These are phyloP conservation scores for Trichoderma harzianum DNA, from an alignment of 2,329 filamentous ascomycete species.

Conservation along the genomic window DNA sequence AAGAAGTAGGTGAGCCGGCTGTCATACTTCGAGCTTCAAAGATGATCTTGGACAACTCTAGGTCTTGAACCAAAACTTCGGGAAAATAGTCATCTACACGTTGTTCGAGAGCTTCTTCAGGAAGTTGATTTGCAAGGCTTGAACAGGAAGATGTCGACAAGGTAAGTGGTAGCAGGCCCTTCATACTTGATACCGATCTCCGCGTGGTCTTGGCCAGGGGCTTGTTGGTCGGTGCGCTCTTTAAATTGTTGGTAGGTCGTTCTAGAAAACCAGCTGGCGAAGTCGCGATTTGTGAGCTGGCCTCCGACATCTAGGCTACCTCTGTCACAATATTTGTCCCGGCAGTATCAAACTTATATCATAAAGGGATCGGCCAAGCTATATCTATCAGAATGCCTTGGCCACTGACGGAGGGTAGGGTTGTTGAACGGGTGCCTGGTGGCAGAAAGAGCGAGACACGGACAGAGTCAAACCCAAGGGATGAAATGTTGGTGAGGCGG, in stretches of 20 bases:
- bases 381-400: not conserved
- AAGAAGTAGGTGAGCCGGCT: constrained; percentile 43
- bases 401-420: not conserved
- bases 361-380: not conserved
- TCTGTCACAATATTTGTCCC: not conserved
- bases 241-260: constrained; percentile 1
- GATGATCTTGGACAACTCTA: constrained; percentile 46
- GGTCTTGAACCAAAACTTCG: constrained; percentile 53
- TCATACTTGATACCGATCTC: constrained; percentile 41
- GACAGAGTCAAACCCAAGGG: constrained; percentile 18
- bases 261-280: constrained; percentile 15
- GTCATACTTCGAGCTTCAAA: constrained; percentile 53
- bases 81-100: constrained; percentile 47
- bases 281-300: not conserved
- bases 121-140: constrained; percentile 23
- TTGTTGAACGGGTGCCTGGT: constrained; percentile 6
- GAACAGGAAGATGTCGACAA: constrained; percentile 28
- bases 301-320: constrained; percentile 14
- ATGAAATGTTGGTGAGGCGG: not conserved
- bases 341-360: not conserved
- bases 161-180: constrained; percentile 36
- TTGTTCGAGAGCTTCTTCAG: constrained; percentile 29
- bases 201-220: constrained; percentile 25
- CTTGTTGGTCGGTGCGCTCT: constrained; percentile 20
- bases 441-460: not conserved